Conservation (phyloP, 225 moss, liverwort and hornwort genomes). For the Physcomitrium patens region DNA sequence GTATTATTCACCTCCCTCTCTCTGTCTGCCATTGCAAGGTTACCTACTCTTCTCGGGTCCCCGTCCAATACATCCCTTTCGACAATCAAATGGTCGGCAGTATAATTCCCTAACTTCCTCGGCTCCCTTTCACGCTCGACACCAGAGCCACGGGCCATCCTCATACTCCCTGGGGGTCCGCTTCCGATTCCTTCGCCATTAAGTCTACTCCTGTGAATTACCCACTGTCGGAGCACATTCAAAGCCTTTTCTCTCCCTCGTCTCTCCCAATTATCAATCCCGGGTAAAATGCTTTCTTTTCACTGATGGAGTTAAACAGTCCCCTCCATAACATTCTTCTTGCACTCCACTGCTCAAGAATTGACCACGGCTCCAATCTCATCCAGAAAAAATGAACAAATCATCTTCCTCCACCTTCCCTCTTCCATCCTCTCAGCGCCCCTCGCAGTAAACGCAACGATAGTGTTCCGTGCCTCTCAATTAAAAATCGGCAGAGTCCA, state of each 20-base stretch:
- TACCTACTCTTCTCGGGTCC: conserved; percentile 26
- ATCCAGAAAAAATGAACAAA: not conserved
- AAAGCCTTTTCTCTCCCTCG: conserved; percentile 15
- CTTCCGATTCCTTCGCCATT: conserved; percentile 14
- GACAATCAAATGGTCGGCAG: conserved; percentile 29
- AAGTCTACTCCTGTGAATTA: conserved; percentile 11
- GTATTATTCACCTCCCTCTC: conserved; percentile 23
- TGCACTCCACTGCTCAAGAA: conserved; percentile 3
- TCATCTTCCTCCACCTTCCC: conserved; percentile 2
- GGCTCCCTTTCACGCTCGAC: conserved; percentile 47
- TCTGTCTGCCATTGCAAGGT: conserved; percentile 32
- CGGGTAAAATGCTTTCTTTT: not conserved
- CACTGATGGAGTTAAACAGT: conserved; percentile 17
- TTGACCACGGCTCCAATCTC: conserved; percentile 27
- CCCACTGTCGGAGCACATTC: conserved; percentile 9
- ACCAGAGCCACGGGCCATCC: conserved; percentile 43
- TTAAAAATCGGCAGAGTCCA: not conserved
- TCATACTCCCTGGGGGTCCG: conserved; percentile 31
- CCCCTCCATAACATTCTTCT: conserved; percentile 25
- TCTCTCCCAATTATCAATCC: conserved; percentile 35
- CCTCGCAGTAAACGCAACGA: not conserved
- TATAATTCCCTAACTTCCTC: conserved; percentile 28
- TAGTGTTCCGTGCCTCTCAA: not conserved
- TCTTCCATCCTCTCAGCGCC: not conserved
- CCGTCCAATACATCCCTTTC: conserved; percentile 26